Evolutionary conservation across 176 grass and related monocot species (phyloP), one percentile per base, ranked within the genome.

Genomic region (Cenchrus americanus): DNA sequence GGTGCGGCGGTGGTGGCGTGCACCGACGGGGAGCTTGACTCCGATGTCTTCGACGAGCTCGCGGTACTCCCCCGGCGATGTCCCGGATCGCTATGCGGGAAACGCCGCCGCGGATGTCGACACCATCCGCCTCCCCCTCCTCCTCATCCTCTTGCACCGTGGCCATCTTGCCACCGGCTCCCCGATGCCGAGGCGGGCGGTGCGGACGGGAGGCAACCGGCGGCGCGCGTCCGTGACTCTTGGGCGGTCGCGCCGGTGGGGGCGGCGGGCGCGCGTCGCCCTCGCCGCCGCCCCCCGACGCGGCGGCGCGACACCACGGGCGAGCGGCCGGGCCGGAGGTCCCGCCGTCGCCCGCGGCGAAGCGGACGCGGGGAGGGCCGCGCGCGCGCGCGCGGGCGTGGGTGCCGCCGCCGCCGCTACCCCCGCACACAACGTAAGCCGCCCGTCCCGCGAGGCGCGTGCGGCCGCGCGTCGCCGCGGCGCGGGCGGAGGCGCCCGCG

Each of bases 291-390:
- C n/a, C 80, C 80, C 0, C 88, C 80, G 34, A 81, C 73, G 1
- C 79, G 66, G 15, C 86, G 86, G 23, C 86, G 90, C 23, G 92
- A n/a, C n/a, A 8, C 82, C 7, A 84, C 32, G 3, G 32, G 80
- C 2, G 94, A 92, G 72, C 66, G 90, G 67, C 86, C 88, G 1
- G 77, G 46, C 0, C 77, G 90, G 70, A 90, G 95, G 64, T 97
- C n/a, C n/a, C 92, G 0, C 88, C 91, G 19, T 94, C 95, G 1
- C 92, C 92, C 0, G 84, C 84, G 5, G 86, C 90, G 40, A 97
- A 93, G 57, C 64, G 90, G 76, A 18, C 77, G 41, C 85, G 74
- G 69, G 92, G 90, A 27, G 78, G n/a, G 68, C 78, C 66, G 61
- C 66, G n/a, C 62, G 86, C 18, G 13, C 77, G 4, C 40, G 57